Percentiles rank a stretch among this genome's conserved stretches.
Evolutionary conservation across 2,329 filamentous ascomycete genomes (phyloP).

Genomic region (Diaporthe humulicola): DNA sequence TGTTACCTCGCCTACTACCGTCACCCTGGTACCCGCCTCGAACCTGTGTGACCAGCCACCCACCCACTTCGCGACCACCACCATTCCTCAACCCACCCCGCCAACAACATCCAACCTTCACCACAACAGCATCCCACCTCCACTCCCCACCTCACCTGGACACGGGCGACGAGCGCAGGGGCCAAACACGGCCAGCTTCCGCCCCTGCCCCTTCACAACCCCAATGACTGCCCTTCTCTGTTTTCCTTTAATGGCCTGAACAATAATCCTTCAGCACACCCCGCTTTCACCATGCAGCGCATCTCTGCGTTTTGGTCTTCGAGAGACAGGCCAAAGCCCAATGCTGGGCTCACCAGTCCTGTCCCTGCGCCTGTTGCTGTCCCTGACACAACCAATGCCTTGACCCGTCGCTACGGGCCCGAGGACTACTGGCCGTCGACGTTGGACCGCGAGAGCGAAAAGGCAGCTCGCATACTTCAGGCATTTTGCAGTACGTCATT

Average conservation of each 20-base stretch:
- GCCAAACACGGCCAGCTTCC: slow-evolving; percentile 23
- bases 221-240: slow-evolving; percentile 41
- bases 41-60: slow-evolving; percentile 25
- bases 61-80: slow-evolving; percentile 23
- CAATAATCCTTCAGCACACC: slow-evolving; percentile 22
- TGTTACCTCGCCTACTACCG: slow-evolving; percentile 12
- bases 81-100: slow-evolving; percentile 20
- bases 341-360: slow-evolving; percentile 10
- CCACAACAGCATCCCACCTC: slow-evolving; percentile 10
- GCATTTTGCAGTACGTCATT: slow-evolving; percentile 84
- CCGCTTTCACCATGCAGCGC: slow-evolving; percentile 56
- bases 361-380: neutral
- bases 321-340: slow-evolving; percentile 49
- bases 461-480: slow-evolving; percentile 88
- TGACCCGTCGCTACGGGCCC: slow-evolving; percentile 45
- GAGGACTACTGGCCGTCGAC: slow-evolving; percentile 65
- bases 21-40: slow-evolving; percentile 26
- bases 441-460: slow-evolving; percentile 90
- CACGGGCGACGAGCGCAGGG: slow-evolving; percentile 8
- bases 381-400: slow-evolving; percentile 33
- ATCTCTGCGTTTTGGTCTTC: slow-evolving; percentile 60
- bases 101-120: slow-evolving; percentile 19
- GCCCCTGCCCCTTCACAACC: neutral
- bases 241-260: slow-evolving; percentile 39
- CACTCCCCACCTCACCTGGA: neutral